Evolutionary conservation across 2,329 filamentous ascomycete species (phyloP), one percentile per base, ranked within the genome.

Genomic region (Colletotrichum coccodes): DNA sequence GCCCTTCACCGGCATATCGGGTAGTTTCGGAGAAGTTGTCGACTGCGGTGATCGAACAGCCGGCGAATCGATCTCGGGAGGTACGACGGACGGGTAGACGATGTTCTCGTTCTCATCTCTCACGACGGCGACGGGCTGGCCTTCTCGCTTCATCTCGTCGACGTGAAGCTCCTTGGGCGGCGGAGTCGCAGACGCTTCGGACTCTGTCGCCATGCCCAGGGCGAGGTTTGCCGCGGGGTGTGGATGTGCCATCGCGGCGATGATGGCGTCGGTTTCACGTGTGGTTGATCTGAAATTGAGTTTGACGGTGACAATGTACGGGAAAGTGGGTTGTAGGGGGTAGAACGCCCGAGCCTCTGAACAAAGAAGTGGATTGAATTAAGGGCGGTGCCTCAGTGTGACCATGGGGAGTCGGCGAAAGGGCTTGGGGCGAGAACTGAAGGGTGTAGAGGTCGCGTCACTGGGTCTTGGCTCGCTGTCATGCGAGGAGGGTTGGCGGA

Each of bases 21-120:
- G 50, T 9, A 34, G 6, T 1, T 56, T 47, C 16, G 54, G 46
- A 9, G 70, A 28, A 3, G 56, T 63, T 26, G 38, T 30, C 23
- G 34, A 47, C 18, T 47, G 61, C 34, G 42, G 63, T 4, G 50
- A 59, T 30, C 18, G 5, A 18, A 56, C 23, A 18, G 44, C 4
- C 18, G n/a, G 73, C 38, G 73, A 73, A 44, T 73, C 56, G 3
- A 74, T 74, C 14, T 71, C 69, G 1, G 76, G 78, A 6, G 80
- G 79, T 3, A 82, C 75, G 7, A 72, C 71, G 28, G 73, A 70
- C 9, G 80, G 79, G 57, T 76, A 82, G 3, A 74, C 75, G 28
- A 80, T 68, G 36, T 75, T 67, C 38, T 77, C 78, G 8, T 72
- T 53, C 11, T 64, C 70, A 56, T 81, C 77, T 63, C 76, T 75